Conservation (phyloP, 2,329 filamentous ascomycete genomes). For the Chrysosporium queenslandicum region DNA sequence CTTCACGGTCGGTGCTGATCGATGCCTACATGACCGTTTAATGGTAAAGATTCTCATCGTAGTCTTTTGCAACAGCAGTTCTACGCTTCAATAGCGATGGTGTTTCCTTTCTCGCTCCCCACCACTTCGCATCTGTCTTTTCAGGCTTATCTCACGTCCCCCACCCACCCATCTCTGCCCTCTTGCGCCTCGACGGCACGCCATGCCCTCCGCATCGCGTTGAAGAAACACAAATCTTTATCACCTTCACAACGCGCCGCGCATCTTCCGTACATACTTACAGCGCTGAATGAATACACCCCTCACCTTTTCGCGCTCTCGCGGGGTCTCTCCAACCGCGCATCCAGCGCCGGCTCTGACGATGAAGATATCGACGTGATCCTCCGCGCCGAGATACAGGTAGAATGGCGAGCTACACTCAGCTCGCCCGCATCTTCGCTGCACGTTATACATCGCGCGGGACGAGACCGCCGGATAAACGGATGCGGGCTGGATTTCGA, state of each 20-base stretch:
- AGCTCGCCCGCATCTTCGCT: conserved; percentile 33
- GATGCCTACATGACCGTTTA: neutral
- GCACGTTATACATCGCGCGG: conserved; percentile 12
- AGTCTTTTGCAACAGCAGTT: neutral
- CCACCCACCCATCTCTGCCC: conserved; percentile 80
- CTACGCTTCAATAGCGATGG: conserved; percentile 48
- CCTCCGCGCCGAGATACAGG: conserved; percentile 56
- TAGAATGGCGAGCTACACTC: conserved; percentile 74
- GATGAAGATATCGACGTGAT: conserved; percentile 56
- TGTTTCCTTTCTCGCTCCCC: conserved; percentile 76
- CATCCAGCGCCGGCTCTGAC: conserved; percentile 8
- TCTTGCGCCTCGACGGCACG: conserved; percentile 73
- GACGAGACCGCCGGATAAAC: conserved; percentile 50
- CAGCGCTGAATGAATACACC: conserved; percentile 64
- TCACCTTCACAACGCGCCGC: conserved; percentile 58
- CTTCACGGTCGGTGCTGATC: neutral
- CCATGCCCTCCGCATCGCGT: conserved; percentile 66
- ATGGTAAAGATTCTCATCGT: neutral
- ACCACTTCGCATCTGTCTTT: conserved; percentile 84
- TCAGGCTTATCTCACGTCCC: conserved; percentile 62
- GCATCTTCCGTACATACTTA: conserved; percentile 60
- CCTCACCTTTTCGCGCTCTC: conserved; percentile 75
- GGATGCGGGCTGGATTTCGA: conserved; percentile 72
- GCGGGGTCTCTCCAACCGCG: conserved; percentile 50
- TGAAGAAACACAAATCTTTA: conserved; percentile 88